Evolutionary conservation across 2,329 filamentous ascomycete genomes (phyloP).

Genomic region (Cercospora nicotianae): DNA sequence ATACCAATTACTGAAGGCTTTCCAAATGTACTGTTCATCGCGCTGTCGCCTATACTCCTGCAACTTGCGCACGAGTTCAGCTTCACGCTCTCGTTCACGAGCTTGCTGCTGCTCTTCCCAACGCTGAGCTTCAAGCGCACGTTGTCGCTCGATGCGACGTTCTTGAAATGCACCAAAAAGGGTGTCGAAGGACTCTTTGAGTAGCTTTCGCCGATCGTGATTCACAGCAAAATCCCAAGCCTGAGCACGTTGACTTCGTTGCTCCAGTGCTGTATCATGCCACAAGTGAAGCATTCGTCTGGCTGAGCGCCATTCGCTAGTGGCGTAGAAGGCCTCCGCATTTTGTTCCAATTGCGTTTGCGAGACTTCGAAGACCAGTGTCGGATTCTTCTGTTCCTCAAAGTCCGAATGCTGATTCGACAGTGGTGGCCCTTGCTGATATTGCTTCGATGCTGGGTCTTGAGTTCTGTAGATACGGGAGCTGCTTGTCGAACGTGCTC

Average conservation of each 20-base stretch:
- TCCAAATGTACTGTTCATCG: slow-evolving; percentile 64
- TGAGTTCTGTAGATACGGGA: slow-evolving; percentile 15
- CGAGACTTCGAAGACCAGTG: slow-evolving; percentile 30
- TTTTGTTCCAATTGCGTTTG: slow-evolving; percentile 33
- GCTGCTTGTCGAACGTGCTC: slow-evolving; percentile 31
- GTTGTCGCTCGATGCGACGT: slow-evolving; percentile 15
- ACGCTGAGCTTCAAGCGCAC: slow-evolving; percentile 15
- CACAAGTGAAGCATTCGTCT: slow-evolving; percentile 40
- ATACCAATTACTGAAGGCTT: slow-evolving; percentile 69
- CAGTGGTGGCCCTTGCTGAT: slow-evolving; percentile 20
- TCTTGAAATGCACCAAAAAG: slow-evolving; percentile 46
- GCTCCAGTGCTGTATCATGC: slow-evolving; percentile 46
- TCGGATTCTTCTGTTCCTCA: slow-evolving; percentile 23
- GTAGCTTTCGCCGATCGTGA: slow-evolving; percentile 53
- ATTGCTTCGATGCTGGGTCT: slow-evolving; percentile 22
- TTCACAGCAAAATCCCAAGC: slow-evolving; percentile 46
- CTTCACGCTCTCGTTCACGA: slow-evolving; percentile 22
- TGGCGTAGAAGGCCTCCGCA: slow-evolving; percentile 34
- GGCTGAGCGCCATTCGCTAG: slow-evolving; percentile 23
- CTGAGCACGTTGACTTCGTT: slow-evolving; percentile 32
- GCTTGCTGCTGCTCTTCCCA: slow-evolving; percentile 16
- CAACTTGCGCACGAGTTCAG: slow-evolving; percentile 15
- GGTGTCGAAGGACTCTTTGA: slow-evolving; percentile 54
- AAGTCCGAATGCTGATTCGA: slow-evolving; percentile 22
- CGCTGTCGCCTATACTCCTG: slow-evolving; percentile 48